Base-by-base conservation (phyloP, 352 stramenopile species). In the Globisporangium irregulare region DNA sequence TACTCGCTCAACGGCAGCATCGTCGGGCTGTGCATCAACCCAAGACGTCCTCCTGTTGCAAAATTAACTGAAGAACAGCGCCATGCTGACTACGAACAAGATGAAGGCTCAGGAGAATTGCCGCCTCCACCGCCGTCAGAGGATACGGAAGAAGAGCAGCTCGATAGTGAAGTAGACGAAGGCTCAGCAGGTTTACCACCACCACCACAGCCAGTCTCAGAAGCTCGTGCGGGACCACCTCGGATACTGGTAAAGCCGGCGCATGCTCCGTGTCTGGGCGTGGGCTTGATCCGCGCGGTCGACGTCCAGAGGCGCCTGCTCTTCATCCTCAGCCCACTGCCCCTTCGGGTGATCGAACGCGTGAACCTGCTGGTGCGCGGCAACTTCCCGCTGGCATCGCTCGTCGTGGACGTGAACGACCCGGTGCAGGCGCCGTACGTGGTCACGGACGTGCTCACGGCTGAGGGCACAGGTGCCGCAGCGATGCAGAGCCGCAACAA, bases 401-500 rank as follows among this genome's bases (percentile, higher is more conserved):
- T 93, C 27, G 57, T 93, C 15, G 66, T 90, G 32, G 86, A 78
- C 14, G 72, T 78, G 29, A 76, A 78, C 25, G 74, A 73, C n/a
- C 59, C 74, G 7, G 70, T 70, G 18, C 76, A 84, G 70, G 60
- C 76, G 58, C 86, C 84, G 14, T 93, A 93, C 71, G 75, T 82
- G 34, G 84, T 93, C 46, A 78, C 78, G 15, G 85, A 93, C 67
- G 79, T 93, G 34, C 71, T 95, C 18, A 59, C 82, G 25, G 80
- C 83, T 7, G 84, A 93, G 53, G 88, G 88, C 68, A 93, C 88
- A 0, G 88, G 88, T 18, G 88, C 88, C 8, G 75, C 76, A 12
- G 79, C 75, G 50, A 95, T 95, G 88, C 82, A 95, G 66, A 94
- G 86, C 68, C 86, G 88, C 64, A 90, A 95, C 72, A 95, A 94